Evolutionary conservation across 768 basidiomycete genomes (phyloP).

Genomic region (Lentinus brumalis): DNA sequence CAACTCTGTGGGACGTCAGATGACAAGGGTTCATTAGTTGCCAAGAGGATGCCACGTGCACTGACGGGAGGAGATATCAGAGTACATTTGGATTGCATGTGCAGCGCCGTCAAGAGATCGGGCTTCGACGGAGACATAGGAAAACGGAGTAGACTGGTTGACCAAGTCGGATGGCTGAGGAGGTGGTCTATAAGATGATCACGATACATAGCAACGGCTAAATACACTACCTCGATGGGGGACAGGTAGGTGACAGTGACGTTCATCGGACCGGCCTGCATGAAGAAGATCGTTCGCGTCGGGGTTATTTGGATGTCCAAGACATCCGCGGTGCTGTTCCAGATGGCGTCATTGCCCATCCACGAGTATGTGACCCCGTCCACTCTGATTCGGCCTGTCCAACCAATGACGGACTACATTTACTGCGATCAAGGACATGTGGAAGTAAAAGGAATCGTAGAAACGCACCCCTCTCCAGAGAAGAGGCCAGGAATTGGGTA

Average conservation of each 20-base stretch:
- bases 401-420: conserved; percentile 15
- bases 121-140: conserved; percentile 37
- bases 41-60: neutral
- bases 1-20: conserved; percentile 10
- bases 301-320: conserved; percentile 34
- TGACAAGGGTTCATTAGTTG: no score
- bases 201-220: no score
- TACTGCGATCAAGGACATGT: neutral
- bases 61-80: conserved; percentile 41
- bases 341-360: conserved; percentile 8
- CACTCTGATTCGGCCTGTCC: conserved; percentile 24
- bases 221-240: conserved; percentile 37
- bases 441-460: no score
- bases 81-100: conserved; percentile 40
- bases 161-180: conserved; percentile 39
- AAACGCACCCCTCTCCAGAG: conserved; percentile 18
- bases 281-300: conserved; percentile 35
- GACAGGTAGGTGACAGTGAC: conserved; percentile 41
- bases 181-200: no score
- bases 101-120: conserved; percentile 32
- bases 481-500: conserved; percentile 19
- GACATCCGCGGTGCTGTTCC: conserved; percentile 17
- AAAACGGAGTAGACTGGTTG: conserved; percentile 42
- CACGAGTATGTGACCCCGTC: conserved; percentile 20
- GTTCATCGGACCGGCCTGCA: conserved; percentile 38